Percentiles rank a stretch among this genome's conserved stretches.
Conservation (phyloP, 2,329 filamentous ascomycete species). For the Hymenoscyphus scutula region DNA sequence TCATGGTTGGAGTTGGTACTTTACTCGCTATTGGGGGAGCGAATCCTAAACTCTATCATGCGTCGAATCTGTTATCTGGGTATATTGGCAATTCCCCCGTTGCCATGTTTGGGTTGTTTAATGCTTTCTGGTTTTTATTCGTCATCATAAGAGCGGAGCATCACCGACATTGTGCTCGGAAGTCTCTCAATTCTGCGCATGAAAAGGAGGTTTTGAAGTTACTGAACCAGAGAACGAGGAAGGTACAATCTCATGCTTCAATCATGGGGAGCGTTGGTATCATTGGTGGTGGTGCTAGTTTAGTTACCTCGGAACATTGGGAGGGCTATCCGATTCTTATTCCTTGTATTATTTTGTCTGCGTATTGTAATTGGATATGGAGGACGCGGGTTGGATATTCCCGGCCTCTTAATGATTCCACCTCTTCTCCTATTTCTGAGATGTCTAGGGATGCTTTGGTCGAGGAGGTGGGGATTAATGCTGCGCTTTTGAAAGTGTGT, state of each 20-base stretch:
- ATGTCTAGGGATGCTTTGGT: conserved; percentile 18
- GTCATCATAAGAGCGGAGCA: conserved; percentile 42
- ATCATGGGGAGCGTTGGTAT: conserved; percentile 47
- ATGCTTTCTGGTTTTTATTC: conserved; percentile 47
- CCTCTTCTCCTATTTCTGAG: conserved; percentile 9
- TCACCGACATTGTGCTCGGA: conserved; percentile 37
- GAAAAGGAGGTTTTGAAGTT: conserved; percentile 22
- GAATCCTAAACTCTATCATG: conserved; percentile 41
- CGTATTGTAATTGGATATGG: conserved; percentile 50
- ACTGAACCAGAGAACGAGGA: conserved; percentile 39
- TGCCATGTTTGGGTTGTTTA: conserved; percentile 48
- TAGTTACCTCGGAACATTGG: conserved; percentile 51
- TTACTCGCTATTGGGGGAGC: conserved; percentile 53
- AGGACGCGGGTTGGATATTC: conserved; percentile 47
- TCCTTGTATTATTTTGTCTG: conserved; percentile 47
- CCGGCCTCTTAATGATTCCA: conserved; percentile 33
- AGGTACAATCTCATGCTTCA: conserved; percentile 45
- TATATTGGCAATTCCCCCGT: conserved; percentile 53
- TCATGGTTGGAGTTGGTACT: conserved; percentile 51
- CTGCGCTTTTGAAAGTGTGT: background rate
- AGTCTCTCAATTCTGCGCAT: conserved; percentile 29
- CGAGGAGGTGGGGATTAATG: conserved; percentile 28
- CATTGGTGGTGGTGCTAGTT: conserved; percentile 47
- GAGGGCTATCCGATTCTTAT: conserved; percentile 52
- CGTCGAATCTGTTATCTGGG: conserved; percentile 53